A percentile compares a stretch with the other conserved stretches of the same genome.
phyloP scores from a whole-genome alignment of 23 red algal species.

The Gracilaria vermiculophylla region DNA sequence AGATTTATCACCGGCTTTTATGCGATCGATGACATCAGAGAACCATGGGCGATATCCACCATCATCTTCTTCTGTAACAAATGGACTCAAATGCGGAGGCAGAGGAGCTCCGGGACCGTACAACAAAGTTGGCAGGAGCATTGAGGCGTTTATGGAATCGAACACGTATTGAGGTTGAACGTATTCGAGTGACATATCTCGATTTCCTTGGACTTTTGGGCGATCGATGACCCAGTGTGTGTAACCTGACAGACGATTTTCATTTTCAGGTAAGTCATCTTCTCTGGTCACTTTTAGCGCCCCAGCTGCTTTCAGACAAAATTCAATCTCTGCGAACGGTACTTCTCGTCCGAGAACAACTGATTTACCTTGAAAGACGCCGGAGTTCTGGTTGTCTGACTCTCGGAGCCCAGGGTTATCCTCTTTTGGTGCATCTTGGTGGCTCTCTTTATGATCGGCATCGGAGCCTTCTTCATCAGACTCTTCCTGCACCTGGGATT shows the following conservation, averaged over 20 bases:
- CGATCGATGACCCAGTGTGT: slow-evolving; percentile 91
- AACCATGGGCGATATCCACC: slow-evolving; percentile 80
- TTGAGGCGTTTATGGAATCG: slow-evolving; percentile 86
- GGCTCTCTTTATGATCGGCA: background rate
- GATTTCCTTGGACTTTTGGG: slow-evolving; percentile 49
- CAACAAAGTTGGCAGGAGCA: slow-evolving; percentile 73
- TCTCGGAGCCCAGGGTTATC: background rate
- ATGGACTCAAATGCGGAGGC: slow-evolving; percentile 69
- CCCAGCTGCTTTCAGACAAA: slow-evolving; percentile 77
- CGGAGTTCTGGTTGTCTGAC: background rate
- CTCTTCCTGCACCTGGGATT: slow-evolving; percentile 19
- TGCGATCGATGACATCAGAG: slow-evolving; percentile 62
- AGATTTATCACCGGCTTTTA: slow-evolving; percentile 71
- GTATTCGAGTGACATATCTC: slow-evolving; percentile 85
- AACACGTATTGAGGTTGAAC: slow-evolving; percentile 98
- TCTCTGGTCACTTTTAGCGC: slow-evolving; percentile 60
- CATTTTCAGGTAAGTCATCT: slow-evolving; percentile 33
- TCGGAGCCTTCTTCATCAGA: slow-evolving; percentile 46
- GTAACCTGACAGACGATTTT: slow-evolving; percentile 35
- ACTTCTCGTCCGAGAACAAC: slow-evolving; percentile 90
- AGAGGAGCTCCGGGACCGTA: slow-evolving; percentile 68
- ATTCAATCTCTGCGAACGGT: slow-evolving; percentile 78
- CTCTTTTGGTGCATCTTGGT: background rate
- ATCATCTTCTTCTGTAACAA: slow-evolving; percentile 55
- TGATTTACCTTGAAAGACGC: slow-evolving; percentile 66